Evolutionary conservation across 257 asterid genomes (phyloP).

Genomic region (Datura wrightii): DNA sequence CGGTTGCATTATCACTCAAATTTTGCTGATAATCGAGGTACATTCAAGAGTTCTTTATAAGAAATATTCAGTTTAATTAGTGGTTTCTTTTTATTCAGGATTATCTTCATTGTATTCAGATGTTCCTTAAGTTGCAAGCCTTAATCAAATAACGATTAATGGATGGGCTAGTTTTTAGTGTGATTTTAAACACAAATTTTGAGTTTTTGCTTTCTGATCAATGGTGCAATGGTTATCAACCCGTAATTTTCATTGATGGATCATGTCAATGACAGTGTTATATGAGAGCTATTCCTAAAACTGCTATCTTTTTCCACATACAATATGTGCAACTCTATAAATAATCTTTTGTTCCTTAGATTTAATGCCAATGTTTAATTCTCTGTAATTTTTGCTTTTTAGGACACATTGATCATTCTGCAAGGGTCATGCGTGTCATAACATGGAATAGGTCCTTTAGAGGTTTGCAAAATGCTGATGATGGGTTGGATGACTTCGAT

Average conservation of each 20-base stretch:
- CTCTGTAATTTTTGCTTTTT: slow-evolving; percentile 35
- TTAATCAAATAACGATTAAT: neutral
- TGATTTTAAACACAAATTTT: neutral
- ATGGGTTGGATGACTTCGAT: slow-evolving; percentile 76
- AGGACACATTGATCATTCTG: slow-evolving; percentile 95
- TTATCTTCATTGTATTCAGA: neutral
- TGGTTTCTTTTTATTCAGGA: neutral
- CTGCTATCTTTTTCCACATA: neutral
- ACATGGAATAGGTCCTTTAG: slow-evolving; percentile 96
- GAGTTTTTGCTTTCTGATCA: neutral
- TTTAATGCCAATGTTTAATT: slow-evolving; percentile 24
- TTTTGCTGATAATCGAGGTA: slow-evolving; percentile 91
- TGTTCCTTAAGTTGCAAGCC: slow-evolving; percentile 16
- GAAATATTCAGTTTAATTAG: neutral
- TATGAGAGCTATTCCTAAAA: neutral
- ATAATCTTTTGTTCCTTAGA: neutral
- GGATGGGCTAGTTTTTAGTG: neutral
- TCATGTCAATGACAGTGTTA: neutral
- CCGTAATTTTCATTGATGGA: neutral
- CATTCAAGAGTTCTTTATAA: neutral
- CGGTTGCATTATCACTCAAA: slow-evolving; percentile 96
- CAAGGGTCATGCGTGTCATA: slow-evolving; percentile 94
- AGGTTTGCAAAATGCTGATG: slow-evolving; percentile 64
- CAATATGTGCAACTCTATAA: neutral
- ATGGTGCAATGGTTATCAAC: slow-evolving; percentile 20